Evolutionary conservation across 148 eudicot species (phyloP).

Genomic region (Silene latifolia): DNA sequence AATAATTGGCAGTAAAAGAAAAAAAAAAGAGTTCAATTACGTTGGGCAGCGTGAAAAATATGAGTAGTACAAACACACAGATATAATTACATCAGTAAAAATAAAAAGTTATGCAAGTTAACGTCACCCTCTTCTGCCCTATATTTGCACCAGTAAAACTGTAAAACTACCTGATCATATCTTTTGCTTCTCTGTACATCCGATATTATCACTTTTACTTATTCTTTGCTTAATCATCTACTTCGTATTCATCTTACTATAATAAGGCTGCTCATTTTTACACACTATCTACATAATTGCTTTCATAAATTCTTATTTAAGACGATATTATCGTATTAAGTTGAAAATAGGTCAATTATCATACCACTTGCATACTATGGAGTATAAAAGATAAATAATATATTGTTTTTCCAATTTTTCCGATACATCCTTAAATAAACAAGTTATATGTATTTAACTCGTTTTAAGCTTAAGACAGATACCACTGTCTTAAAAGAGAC

Average conservation of each 20-base stretch:
- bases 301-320: too few relatives aligned
- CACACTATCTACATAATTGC: too few relatives aligned
- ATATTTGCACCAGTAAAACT: neutral
- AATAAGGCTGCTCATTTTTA: neutral
- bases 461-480: too few relatives aligned
- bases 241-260: neutral
- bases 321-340: too few relatives aligned
- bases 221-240: neutral
- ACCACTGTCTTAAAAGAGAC: too few relatives aligned
- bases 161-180: conserved; percentile 2
- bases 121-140: neutral
- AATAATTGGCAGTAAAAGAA: neutral
- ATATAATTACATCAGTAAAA: neutral
- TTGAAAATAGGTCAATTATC: too few relatives aligned
- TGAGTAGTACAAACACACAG: neutral
- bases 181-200: conserved; percentile 7
- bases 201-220: neutral
- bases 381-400: too few relatives aligned
- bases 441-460: too few relatives aligned
- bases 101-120: neutral
- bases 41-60: neutral
- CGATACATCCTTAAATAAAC: too few relatives aligned
- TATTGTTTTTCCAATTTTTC: too few relatives aligned
- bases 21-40: neutral
- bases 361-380: too few relatives aligned